Evolutionary conservation across 495 filamentous ascomycete species (phyloP).

Genomic region (Arthonia radiata): DNA sequence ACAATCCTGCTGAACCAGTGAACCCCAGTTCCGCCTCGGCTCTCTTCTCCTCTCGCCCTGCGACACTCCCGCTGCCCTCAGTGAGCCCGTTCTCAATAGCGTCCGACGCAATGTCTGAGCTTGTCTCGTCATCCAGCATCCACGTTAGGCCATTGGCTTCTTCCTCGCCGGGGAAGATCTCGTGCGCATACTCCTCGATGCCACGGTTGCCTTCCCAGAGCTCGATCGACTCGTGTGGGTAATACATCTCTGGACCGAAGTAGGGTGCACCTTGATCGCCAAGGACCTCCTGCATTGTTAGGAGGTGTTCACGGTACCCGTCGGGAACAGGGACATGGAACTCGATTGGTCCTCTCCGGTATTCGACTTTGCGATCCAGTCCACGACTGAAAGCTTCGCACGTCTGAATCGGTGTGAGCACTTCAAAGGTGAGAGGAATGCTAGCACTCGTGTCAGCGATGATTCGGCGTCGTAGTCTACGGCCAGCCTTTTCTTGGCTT

Average conservation of each 20-base stretch:
- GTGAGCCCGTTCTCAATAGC: too few relatives aligned
- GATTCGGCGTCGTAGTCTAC: too few relatives aligned
- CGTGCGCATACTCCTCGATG: slow-evolving; percentile 84
- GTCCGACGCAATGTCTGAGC: too few relatives aligned
- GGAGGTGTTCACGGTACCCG: slow-evolving; percentile 76
- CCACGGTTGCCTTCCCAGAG: slow-evolving; percentile 82
- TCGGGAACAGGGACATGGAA: slow-evolving; percentile 64
- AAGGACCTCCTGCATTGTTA: slow-evolving; percentile 38
- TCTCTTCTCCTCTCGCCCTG: too few relatives aligned
- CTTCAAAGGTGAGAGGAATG: slow-evolving; percentile 78
- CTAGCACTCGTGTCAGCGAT: too few relatives aligned
- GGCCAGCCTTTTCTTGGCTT: too few relatives aligned
- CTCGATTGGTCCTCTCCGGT: slow-evolving; percentile 54
- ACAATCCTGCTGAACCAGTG: too few relatives aligned
- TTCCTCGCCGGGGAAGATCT: slow-evolving; percentile 88
- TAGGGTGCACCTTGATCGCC: slow-evolving; percentile 38
- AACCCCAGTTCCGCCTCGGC: too few relatives aligned
- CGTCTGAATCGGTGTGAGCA: slow-evolving; percentile 58
- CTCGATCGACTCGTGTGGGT: slow-evolving; percentile 46
- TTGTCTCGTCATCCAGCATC: slow-evolving; percentile 47
- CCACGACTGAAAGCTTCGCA: slow-evolving; percentile 57
- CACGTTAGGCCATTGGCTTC: slow-evolving; percentile 76
- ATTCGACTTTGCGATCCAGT: slow-evolving; percentile 51
- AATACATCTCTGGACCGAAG: slow-evolving; percentile 37
- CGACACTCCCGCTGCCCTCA: too few relatives aligned